Base-by-base conservation (phyloP, 2,329 filamentous ascomycete species). In the Coniella lustricola region DNA sequence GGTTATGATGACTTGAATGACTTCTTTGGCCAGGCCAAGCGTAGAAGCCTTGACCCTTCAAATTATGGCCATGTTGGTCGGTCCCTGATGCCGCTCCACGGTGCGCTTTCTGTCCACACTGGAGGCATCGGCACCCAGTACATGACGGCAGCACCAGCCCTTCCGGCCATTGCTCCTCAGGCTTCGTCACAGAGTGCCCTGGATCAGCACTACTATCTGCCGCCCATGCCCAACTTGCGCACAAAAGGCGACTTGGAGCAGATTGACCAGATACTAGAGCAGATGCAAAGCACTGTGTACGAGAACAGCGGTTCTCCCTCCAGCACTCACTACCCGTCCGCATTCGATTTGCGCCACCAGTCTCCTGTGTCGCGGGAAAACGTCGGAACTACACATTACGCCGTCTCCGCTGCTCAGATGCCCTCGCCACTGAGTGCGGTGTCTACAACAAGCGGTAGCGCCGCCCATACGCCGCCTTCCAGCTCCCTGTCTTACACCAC, bases 251-350 rank as follows among this genome's bases (percentile, higher is more conserved):
- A 98, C 64, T 75, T 98, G 37, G 74, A 95, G 64, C 90, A 95
- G 64, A 90, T 97, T 61, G 93, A 97, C 65, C 86, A 90, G 62
- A 87, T 97, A 65, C 79, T 98, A 48, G 90, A 95, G 69, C 89
- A 96, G 69, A 91, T 97, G 76, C 90, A 96, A 69, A 84, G 85
- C 55, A 96, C 91, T 39, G 89, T 97, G 42, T 97, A 97, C 64
- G 93, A 97, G 70, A 95, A 85, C 65, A 84, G 90, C 48, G 87
- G 83, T 59, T 84, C 90, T 44, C 84, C 89, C 29, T 87, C 88
- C 2, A 84, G 85, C 37, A 86, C 87, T 50, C 79, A 94, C 50
- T 85, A 87, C 58, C 81, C 90, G 51, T 84, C 89, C 59, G 63
- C 61, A 32, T 71, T 77, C 47, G 75, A 75, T 56, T 73, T 78